Evolutionary conservation across 148 eudicot species (phyloP).

Genomic region (Camellia sinensis): DNA sequence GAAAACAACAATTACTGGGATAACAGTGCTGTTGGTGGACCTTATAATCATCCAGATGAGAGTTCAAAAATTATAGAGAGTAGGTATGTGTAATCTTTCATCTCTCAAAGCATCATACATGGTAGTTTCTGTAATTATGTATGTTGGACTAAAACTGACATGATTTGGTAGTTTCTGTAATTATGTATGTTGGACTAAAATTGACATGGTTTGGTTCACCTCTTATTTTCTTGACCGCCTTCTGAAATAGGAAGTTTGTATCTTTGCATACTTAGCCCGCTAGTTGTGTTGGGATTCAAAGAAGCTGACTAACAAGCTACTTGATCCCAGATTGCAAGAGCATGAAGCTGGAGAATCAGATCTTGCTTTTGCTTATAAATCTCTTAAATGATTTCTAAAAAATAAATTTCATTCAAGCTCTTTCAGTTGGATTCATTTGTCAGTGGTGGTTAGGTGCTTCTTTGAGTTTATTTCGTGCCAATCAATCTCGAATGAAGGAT

Average conservation of each 20-base stretch:
- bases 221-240: no score
- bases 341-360: not conserved
- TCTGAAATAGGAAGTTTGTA: no score
- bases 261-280: no score
- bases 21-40: not conserved
- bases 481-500: not conserved
- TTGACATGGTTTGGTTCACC: not conserved
- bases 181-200: not conserved
- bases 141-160: not conserved
- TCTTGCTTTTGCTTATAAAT: not conserved
- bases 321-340: not conserved
- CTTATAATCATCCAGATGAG: not conserved
- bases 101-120: not conserved
- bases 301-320: not conserved
- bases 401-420: not conserved
- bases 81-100: constrained; percentile 20
- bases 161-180: not conserved
- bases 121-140: not conserved
- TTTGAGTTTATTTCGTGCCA: not conserved
- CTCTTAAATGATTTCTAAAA: not conserved
- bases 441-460: not conserved
- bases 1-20: constrained; percentile 14
- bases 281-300: no score
- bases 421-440: not conserved
- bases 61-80: constrained; percentile 15